phyloP scores from a whole-genome alignment of 768 basidiomycete species.

The Hemileccinum impolitum region DNA sequence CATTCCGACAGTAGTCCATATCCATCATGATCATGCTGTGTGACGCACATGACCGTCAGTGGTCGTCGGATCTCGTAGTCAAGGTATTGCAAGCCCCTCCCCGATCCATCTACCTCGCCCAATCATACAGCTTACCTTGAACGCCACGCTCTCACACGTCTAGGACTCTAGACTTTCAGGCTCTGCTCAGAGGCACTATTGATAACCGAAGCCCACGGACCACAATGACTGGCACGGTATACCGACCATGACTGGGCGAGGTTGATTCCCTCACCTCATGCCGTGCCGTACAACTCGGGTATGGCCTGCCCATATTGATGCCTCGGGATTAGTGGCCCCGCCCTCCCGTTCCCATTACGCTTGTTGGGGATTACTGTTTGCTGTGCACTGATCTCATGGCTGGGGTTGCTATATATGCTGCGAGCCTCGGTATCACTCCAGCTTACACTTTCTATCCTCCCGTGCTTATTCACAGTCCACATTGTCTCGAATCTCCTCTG shows the following conservation, averaged over 20 bases:
- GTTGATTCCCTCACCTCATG: neutral
- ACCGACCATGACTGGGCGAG: neutral
- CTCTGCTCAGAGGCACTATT: slow-evolving; percentile 1
- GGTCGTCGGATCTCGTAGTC: slow-evolving; percentile 14
- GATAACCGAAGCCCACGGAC: too few relatives aligned
- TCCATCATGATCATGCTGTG: neutral
- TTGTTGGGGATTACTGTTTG: neutral
- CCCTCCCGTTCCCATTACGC: slow-evolving; percentile 3
- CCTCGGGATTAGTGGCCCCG: neutral
- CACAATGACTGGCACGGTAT: too few relatives aligned
- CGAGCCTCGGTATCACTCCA: neutral
- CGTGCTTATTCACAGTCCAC: neutral
- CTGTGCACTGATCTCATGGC: slow-evolving; percentile 19
- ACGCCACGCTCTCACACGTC: slow-evolving; percentile 14
- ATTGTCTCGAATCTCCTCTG: neutral
- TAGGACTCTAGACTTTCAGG: neutral
- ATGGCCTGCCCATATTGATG: neutral
- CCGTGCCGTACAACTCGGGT: neutral
- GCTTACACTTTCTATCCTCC: slow-evolving; percentile 4
- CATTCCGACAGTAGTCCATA: neutral
- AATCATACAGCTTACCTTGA: neutral
- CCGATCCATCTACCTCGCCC: neutral
- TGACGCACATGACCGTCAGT: neutral
- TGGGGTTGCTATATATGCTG: slow-evolving; percentile 19
- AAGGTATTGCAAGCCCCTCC: slow-evolving; percentile 11